phyloP scores from a whole-genome alignment of 2,329 filamentous ascomycete species.

The Claviceps fusiformis region DNA sequence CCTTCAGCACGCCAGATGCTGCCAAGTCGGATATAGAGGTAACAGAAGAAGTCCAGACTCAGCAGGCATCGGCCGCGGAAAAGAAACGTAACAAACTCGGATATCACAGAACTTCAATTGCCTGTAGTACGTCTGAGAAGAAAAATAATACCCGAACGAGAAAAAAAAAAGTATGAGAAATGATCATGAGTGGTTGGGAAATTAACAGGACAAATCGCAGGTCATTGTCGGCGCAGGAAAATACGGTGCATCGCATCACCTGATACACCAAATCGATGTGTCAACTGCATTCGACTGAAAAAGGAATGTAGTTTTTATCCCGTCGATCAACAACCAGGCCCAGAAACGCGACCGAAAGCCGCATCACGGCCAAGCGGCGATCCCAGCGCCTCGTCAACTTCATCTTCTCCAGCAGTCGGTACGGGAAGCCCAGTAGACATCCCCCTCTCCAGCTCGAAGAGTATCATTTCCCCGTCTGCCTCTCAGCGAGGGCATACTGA shows the following conservation, averaged over 20 bases:
- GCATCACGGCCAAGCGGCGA: constrained; percentile 24
- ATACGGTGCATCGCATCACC: constrained; percentile 75
- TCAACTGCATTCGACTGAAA: constrained; percentile 86
- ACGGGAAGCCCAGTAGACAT: constrained; percentile 28
- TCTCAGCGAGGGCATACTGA: constrained; percentile 25
- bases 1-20: constrained; percentile 36
- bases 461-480: neutral
- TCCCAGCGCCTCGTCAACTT: constrained; percentile 28
- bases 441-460: constrained; percentile 7
- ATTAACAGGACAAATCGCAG: constrained; percentile 29
- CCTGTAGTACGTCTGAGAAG: constrained; percentile 62
- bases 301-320: constrained; percentile 90
- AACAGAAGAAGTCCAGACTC: constrained; percentile 12
- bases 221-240: constrained; percentile 83
- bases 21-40: constrained; percentile 26
- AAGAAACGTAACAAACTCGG: constrained; percentile 77
- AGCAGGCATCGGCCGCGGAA: constrained; percentile 27
- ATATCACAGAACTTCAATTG: constrained; percentile 89
- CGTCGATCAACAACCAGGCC: constrained; percentile 60
- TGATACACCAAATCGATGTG: constrained; percentile 67
- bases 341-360: constrained; percentile 30
- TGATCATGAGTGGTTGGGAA: neutral
- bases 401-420: constrained; percentile 34
- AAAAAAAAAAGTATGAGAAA: neutral
- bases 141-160: neutral